Conservation (phyloP, 1,284 basidiomycete genomes). For the Leccinum insolens region DNA sequence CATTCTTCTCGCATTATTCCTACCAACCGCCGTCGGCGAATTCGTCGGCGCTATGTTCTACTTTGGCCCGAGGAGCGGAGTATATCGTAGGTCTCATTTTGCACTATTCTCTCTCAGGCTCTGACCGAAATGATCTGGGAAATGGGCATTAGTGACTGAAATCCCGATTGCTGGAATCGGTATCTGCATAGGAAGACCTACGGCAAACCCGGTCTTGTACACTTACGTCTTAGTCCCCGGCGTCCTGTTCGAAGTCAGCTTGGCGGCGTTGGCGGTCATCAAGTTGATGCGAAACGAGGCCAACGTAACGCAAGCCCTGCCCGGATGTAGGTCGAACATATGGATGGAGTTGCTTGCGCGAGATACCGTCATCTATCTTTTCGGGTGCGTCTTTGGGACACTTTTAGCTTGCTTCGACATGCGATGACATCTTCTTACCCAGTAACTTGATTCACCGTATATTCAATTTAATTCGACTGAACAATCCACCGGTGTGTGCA, state of each 20-base stretch:
- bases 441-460: constrained; percentile 6
- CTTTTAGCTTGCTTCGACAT: not conserved
- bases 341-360: constrained; percentile 5
- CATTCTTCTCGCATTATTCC: constrained; percentile 7
- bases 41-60: constrained; percentile 1
- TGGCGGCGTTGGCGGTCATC: constrained; percentile 4
- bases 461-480: not conserved
- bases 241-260: constrained; percentile 7
- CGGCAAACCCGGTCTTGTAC: constrained; percentile 1
- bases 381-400: constrained; percentile 5
- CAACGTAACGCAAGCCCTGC: not conserved
- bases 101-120: not conserved
- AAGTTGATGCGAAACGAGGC: constrained; percentile 2
- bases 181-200: constrained; percentile 4
- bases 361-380: constrained; percentile 12
- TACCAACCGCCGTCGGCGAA: constrained; percentile 4
- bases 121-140: not conserved
- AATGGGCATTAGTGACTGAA: constrained; percentile 1
- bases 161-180: not conserved
- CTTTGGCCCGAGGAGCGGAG: constrained; percentile 5
- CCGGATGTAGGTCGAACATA: constrained; percentile 1
- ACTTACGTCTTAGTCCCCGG: constrained; percentile 3
- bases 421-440: not conserved
- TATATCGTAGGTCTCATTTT: constrained; percentile 3
- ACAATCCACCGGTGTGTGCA: constrained; percentile 6